Percentiles rank a stretch among this genome's conserved stretches.
Evolutionary conservation across 2,329 filamentous ascomycete genomes (phyloP).

Genomic region (Pyrenophora teres): DNA sequence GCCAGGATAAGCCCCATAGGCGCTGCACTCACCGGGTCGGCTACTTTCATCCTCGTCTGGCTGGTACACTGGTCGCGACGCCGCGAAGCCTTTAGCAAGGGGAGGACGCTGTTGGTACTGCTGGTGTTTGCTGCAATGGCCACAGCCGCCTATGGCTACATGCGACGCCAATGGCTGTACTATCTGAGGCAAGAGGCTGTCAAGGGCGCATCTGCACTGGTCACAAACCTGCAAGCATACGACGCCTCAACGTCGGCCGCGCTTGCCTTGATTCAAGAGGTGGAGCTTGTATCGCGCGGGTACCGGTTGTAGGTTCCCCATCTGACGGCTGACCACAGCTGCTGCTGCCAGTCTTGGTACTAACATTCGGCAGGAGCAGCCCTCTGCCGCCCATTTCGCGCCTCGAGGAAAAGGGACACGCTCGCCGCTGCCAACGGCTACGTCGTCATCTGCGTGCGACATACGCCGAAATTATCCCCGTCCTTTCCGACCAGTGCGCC

Average conservation of each 20-base stretch:
- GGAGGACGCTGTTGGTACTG: slow-evolving; percentile 54
- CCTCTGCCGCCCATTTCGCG: slow-evolving; percentile 91
- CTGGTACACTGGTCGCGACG: slow-evolving; percentile 72
- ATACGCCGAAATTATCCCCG: slow-evolving; percentile 71
- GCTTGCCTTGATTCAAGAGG: slow-evolving; percentile 84
- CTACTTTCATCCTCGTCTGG: slow-evolving; percentile 67
- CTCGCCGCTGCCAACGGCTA: slow-evolving; percentile 77
- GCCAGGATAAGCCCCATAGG: slow-evolving; percentile 64
- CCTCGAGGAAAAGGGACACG: slow-evolving; percentile 81
- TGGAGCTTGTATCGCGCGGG: slow-evolving; percentile 90
- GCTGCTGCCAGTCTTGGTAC: slow-evolving; percentile 14
- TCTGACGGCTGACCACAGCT: slow-evolving; percentile 7
- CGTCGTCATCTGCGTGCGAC: slow-evolving; percentile 74
- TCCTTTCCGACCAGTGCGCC: slow-evolving; percentile 71
- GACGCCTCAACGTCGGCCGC: slow-evolving; percentile 77
- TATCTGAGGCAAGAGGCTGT: slow-evolving; percentile 77
- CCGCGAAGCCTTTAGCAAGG: slow-evolving; percentile 60
- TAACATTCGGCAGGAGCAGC: slow-evolving; percentile 66
- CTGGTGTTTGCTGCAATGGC: slow-evolving; percentile 59
- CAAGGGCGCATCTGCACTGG: slow-evolving; percentile 68
- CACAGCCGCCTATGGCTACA: slow-evolving; percentile 69
- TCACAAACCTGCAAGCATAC: slow-evolving; percentile 77
- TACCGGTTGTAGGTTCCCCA: slow-evolving; percentile 72
- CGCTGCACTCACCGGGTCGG: slow-evolving; percentile 66
- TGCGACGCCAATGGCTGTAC: slow-evolving; percentile 80